Percentiles rank a stretch among this genome's conserved stretches.
Evolutionary conservation across 768 basidiomycete species (phyloP).

Genomic region (Mycena chlorophos): DNA sequence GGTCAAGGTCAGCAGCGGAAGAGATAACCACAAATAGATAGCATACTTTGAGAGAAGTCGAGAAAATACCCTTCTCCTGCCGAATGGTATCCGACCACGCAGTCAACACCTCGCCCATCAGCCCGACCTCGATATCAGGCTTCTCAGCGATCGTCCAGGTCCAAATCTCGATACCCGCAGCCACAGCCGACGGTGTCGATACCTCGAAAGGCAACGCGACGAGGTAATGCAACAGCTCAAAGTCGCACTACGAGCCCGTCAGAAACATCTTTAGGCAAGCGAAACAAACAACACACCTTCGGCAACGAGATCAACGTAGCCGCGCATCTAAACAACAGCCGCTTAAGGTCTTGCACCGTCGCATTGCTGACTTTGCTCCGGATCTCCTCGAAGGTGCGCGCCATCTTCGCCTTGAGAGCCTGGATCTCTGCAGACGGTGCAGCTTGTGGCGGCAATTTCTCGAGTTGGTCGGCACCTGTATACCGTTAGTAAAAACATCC

Average conservation of each 20-base stretch:
- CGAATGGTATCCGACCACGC: slow-evolving; percentile 87
- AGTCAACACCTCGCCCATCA: slow-evolving; percentile 83
- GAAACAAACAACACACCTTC: slow-evolving; percentile 43
- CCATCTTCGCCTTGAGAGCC: slow-evolving; percentile 68
- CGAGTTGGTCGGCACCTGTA: slow-evolving; percentile 57
- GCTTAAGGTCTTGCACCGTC: slow-evolving; percentile 79
- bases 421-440: slow-evolving; percentile 63
- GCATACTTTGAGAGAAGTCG: slow-evolving; percentile 75
- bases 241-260: slow-evolving; percentile 60
- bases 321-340: slow-evolving; percentile 84
- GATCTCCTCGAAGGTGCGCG: slow-evolving; percentile 65
- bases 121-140: slow-evolving; percentile 73
- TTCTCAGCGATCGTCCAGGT: slow-evolving; percentile 92
- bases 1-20: neutral
- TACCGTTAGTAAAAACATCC: neutral
- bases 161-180: slow-evolving; percentile 92
- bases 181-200: slow-evolving; percentile 82
- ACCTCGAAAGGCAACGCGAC: slow-evolving; percentile 87
- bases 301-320: slow-evolving; percentile 72
- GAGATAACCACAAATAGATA: neutral
- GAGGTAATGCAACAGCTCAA: slow-evolving; percentile 82
- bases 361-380: slow-evolving; percentile 69
- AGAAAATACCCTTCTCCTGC: slow-evolving; percentile 81
- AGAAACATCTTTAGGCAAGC: neutral
- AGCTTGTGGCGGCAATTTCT: slow-evolving; percentile 58